Conservation (phyloP, 2,329 filamentous ascomycete species). For the Penicillium sp. region DNA sequence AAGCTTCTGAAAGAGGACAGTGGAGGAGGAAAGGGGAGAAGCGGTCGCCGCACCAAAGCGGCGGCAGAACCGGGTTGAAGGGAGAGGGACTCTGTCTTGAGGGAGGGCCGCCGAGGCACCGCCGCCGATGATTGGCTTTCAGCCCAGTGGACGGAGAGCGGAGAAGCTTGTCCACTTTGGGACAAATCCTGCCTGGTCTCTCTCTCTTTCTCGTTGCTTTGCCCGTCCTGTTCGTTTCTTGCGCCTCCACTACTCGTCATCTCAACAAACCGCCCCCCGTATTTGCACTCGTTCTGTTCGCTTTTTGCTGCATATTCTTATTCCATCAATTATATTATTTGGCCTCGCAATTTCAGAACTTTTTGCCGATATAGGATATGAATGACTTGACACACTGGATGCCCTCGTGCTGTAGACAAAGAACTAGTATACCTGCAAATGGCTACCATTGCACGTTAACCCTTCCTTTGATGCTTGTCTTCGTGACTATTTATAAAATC, state of each 20-base stretch:
- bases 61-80: slow-evolving; percentile 31
- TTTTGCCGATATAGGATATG: background rate
- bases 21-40: slow-evolving; percentile 41
- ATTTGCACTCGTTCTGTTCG: slow-evolving; percentile 71
- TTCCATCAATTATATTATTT: background rate
- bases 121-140: slow-evolving; percentile 38
- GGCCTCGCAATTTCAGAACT: background rate
- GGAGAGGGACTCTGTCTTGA: slow-evolving; percentile 33
- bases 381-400: background rate
- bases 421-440: slow-evolving; percentile 1
- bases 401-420: slow-evolving; percentile 8
- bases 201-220: slow-evolving; percentile 38
- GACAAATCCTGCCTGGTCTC: slow-evolving; percentile 16
- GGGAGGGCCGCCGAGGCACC: slow-evolving; percentile 39
- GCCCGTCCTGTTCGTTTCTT: slow-evolving; percentile 33
- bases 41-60: slow-evolving; percentile 35
- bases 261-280: slow-evolving; percentile 51
- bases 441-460: background rate
- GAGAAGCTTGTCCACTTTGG: slow-evolving; percentile 38
- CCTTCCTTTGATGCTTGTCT: slow-evolving; percentile 2
- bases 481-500: slow-evolving; percentile 5
- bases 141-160: slow-evolving; percentile 38
- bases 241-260: slow-evolving; percentile 4
- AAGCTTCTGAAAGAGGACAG: slow-evolving; percentile 23
- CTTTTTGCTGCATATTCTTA: slow-evolving; percentile 44